Conservation (phyloP, 306 rosid species). For the Trifolium fragiferum region DNA sequence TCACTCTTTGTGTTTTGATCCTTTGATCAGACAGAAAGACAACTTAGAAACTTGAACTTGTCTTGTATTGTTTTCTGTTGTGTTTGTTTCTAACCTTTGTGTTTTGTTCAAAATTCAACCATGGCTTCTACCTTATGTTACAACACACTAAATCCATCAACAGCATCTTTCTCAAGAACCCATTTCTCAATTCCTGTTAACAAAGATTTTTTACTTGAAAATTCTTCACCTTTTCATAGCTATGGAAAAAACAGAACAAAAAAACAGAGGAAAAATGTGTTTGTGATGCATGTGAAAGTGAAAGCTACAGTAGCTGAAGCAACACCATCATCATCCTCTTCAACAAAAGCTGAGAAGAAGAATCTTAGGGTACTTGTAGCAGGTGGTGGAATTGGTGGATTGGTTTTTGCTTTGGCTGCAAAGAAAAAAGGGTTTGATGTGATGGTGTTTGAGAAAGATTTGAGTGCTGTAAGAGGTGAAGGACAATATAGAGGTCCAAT, state of each 20-base stretch:
- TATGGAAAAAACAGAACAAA: constrained; percentile 42
- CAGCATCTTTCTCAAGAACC: constrained; percentile 57
- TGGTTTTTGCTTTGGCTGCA: constrained; percentile 94
- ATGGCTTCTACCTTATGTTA: constrained; percentile 68
- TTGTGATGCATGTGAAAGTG: constrained; percentile 45
- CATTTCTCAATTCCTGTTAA: constrained; percentile 49
- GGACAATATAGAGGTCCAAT: constrained; percentile 98
- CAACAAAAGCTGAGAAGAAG: constrained; percentile 48
- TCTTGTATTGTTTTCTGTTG: background rate
- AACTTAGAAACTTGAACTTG: constrained; percentile 5
- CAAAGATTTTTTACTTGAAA: constrained; percentile 52
- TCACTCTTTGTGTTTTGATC: constrained; percentile 27
- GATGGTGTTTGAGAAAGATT: constrained; percentile 88
- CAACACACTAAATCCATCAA: constrained; percentile 65
- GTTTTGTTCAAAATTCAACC: constrained; percentile 13
- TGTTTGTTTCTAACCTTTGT: background rate
- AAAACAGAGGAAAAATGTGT: constrained; percentile 45
- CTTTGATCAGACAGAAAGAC: constrained; percentile 28
- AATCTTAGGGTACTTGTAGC: constrained; percentile 74
- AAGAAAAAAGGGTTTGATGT: constrained; percentile 94
- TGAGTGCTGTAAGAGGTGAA: constrained; percentile 95
- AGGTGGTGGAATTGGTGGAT: constrained; percentile 98
- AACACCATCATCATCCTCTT: background rate
- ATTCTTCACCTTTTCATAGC: constrained; percentile 42
- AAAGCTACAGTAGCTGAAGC: constrained; percentile 61